phyloP scores from a whole-genome alignment of 208 protist genomes.

The Leishmania tropica region DNA sequence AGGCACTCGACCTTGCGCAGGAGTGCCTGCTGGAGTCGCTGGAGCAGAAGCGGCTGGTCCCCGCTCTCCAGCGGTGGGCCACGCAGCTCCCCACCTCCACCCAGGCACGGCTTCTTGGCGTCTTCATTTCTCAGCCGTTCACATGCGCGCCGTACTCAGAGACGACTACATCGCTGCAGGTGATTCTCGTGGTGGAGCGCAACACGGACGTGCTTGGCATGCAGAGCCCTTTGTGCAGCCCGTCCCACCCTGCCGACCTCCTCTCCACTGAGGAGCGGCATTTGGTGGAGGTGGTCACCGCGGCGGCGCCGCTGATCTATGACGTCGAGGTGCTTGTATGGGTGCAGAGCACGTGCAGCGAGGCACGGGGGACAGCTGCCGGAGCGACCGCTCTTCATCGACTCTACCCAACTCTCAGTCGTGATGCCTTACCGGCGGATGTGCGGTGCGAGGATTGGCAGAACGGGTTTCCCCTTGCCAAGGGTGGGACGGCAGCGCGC shows the following conservation, averaged over 20 bases:
- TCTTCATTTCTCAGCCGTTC: constrained; percentile 57
- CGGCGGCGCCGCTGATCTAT: constrained; percentile 51
- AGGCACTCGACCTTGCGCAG: not conserved
- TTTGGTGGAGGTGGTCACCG: constrained; percentile 65
- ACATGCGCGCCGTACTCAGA: not conserved
- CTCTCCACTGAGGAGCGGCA: constrained; percentile 73
- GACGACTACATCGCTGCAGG: constrained; percentile 29
- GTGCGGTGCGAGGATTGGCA: not conserved
- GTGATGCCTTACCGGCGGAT: not conserved
- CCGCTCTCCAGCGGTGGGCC: constrained; percentile 59
- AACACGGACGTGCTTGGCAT: constrained; percentile 44
- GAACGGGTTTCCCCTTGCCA: not conserved
- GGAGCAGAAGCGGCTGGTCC: constrained; percentile 76
- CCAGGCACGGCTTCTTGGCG: constrained; percentile 43
- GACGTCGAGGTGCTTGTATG: constrained; percentile 52
- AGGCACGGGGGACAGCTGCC: not conserved
- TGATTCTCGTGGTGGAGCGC: constrained; percentile 52
- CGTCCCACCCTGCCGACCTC: constrained; percentile 52
- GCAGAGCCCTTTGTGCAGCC: constrained; percentile 64
- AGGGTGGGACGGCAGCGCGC: not conserved
- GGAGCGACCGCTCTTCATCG: constrained; percentile 14
- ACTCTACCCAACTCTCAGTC: constrained; percentile 21
- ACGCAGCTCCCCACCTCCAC: constrained; percentile 40
- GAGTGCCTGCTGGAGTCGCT: constrained; percentile 66
- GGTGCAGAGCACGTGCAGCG: constrained; percentile 10